Percentiles rank a stretch among this genome's conserved stretches.
Conservation (phyloP, 1,284 basidiomycete species). For the Porodaedalea pini region DNA sequence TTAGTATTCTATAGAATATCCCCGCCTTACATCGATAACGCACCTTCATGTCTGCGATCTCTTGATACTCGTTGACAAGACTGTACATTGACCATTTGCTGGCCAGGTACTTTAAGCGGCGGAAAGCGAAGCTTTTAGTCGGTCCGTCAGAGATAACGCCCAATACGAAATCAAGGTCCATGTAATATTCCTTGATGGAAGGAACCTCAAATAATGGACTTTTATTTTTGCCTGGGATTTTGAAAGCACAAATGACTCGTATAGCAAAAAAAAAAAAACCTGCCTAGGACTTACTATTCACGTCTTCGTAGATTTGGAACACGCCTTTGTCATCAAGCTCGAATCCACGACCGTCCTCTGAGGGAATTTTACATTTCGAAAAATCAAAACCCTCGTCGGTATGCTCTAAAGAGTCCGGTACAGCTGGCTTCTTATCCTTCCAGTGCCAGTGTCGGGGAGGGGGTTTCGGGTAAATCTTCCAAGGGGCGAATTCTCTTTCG, state of each 20-base stretch:
- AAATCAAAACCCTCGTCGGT: constrained; percentile 62
- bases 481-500: constrained; percentile 46
- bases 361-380: constrained; percentile 69
- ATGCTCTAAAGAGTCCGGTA: constrained; percentile 29
- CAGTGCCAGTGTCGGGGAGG: constrained; percentile 94
- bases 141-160: constrained; percentile 90
- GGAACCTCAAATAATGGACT: constrained; percentile 79
- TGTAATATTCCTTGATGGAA: constrained; percentile 89
- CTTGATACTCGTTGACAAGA: constrained; percentile 91
- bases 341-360: constrained; percentile 55
- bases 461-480: constrained; percentile 88
- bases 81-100: constrained; percentile 96
- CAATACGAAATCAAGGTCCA: constrained; percentile 91
- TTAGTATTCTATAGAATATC: constrained; percentile 18
- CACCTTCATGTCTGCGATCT: constrained; percentile 95
- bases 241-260: background rate
- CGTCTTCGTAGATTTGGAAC: constrained; percentile 70
- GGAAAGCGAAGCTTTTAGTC: constrained; percentile 93
- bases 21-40: constrained; percentile 20
- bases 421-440: constrained; percentile 52
- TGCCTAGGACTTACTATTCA: constrained; percentile 34
- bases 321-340: constrained; percentile 83
- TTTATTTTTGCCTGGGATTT: constrained; percentile 32
- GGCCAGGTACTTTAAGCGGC: constrained; percentile 89
- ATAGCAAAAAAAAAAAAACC: constrained; percentile 2